Base-by-base conservation (phyloP, 495 filamentous ascomycete genomes). In the Endocarpon pusillum region DNA sequence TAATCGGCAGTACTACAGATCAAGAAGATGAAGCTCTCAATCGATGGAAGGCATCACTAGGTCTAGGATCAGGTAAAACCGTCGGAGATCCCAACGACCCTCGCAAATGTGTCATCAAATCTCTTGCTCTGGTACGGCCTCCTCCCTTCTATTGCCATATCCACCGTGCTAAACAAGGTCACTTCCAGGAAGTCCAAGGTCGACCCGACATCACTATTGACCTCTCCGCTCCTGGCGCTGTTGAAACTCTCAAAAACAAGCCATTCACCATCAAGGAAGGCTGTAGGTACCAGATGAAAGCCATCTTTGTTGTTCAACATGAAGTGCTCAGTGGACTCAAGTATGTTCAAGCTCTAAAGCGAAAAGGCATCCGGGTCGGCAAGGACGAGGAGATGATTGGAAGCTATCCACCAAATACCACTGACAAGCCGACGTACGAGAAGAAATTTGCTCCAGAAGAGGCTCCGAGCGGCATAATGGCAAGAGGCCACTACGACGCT, bases 241-340 rank as follows among this genome's bases (percentile, higher is more conserved):
- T 87, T 36, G 62, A 69, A 1, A 64, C 55, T 2, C 75, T 97
- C 39, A 86, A 86, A 59, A 59, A 79, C 42, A 74, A 79, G 45
- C 87, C 91, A 17, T 97, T 97, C 68, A 85, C 68, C 46, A 94
- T 97, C 62, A 97, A 94, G 69, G 89, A 94, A 54, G 84, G 80
- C 16, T 74, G 78, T 42, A 72, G 69, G 48, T 96, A 94, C 67
- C 78, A 73, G 48, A 94, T 94, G 80, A 83, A 78, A 44, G 84
- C 76, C 23, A 71, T 68, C 34, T 97, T 94, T 68, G 76, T 83
- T 61, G 91, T 97, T 12, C 80, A 96, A 62, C 82, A 92, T 47
- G 81, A 96, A 49, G 83, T 97, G 30, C 67, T 96, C 34, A 84
- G 79, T 45, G 89, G 89, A 19, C 59, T 97, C 44, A 89, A 94